phyloP scores from a whole-genome alignment of 805 yeast genomes.

The Pichia heedii region DNA sequence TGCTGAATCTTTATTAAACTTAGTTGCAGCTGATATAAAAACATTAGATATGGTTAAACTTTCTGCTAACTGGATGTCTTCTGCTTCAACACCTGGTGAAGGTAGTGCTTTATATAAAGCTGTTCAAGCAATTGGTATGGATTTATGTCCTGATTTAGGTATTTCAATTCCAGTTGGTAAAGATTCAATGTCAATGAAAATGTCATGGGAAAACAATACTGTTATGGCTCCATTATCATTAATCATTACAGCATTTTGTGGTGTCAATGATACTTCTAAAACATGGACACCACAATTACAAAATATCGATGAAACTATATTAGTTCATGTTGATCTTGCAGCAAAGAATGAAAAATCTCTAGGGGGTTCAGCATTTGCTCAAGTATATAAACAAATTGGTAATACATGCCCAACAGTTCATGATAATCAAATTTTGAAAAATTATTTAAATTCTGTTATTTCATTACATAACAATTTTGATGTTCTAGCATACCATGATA shows the following conservation, averaged over 20 bases:
- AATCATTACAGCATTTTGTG: conserved; percentile 84
- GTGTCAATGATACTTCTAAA: conserved; percentile 71
- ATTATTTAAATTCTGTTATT: conserved; percentile 59
- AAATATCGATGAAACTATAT: conserved; percentile 44
- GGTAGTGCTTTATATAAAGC: conserved; percentile 94
- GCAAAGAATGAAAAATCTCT: conserved; percentile 44
- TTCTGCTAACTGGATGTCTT: conserved; percentile 99
- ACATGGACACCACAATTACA: conserved; percentile 93
- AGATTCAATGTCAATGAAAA: conserved; percentile 98
- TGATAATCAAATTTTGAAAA: conserved; percentile 51
- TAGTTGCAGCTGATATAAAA: conserved; percentile 83
- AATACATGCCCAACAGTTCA: conserved; percentile 76
- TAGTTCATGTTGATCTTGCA: conserved; percentile 77
- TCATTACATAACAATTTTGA: conserved; percentile 58
- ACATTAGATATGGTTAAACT: conserved; percentile 67
- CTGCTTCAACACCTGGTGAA: conserved; percentile 91
- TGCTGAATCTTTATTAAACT: conserved; percentile 85
- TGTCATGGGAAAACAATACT: conserved; percentile 91
- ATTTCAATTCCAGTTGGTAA: conserved; percentile 95
- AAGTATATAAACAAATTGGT: conserved; percentile 86
- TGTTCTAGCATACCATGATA: conserved; percentile 87
- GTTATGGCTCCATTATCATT: conserved; percentile 94
- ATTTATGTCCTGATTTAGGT: conserved; percentile 88
- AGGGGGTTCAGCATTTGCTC: conserved; percentile 94
- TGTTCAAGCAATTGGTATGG: conserved; percentile 91